phyloP scores from a whole-genome alignment of 2,329 filamentous ascomycete species.

The Aureobasidium leucospermi region DNA sequence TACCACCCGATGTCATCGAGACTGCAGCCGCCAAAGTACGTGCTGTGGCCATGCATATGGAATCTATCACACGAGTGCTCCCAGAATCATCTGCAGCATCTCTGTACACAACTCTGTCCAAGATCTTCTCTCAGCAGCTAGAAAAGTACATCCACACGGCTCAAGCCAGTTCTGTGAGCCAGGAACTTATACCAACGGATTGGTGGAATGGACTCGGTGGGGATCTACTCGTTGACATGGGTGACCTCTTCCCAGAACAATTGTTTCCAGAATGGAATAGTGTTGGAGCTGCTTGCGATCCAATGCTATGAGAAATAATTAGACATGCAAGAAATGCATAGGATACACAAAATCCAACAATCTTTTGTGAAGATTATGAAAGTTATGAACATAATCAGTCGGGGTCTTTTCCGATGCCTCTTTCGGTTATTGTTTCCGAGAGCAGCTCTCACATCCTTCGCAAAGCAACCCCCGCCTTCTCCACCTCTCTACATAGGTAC shows the following conservation, averaged over 20 bases:
- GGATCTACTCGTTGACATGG: not conserved
- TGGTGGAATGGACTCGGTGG: slow-evolving; percentile 2
- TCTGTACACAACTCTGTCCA: not conserved
- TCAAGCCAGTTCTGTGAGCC: not conserved
- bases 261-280: not conserved
- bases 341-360: too few species aligned
- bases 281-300: not conserved
- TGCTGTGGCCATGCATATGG: not conserved
- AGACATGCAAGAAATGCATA: too few species aligned
- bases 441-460: not conserved
- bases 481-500: slow-evolving; percentile 6
- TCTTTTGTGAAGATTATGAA: too few species aligned
- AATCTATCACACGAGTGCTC: not conserved
- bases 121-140: not conserved
- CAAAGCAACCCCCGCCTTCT: not conserved
- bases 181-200: not conserved
- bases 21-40: not conserved
- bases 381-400: too few species aligned
- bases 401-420: not conserved
- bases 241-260: not conserved
- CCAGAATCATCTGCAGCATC: not conserved
- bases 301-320: not conserved
- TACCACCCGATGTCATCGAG: not conserved
- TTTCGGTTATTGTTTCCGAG: not conserved
- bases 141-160: not conserved